These are phyloP conservation scores for Raphanus hybrid DNA, from an alignment of 441 rosid species.

Conservation along the genomic window DNA sequence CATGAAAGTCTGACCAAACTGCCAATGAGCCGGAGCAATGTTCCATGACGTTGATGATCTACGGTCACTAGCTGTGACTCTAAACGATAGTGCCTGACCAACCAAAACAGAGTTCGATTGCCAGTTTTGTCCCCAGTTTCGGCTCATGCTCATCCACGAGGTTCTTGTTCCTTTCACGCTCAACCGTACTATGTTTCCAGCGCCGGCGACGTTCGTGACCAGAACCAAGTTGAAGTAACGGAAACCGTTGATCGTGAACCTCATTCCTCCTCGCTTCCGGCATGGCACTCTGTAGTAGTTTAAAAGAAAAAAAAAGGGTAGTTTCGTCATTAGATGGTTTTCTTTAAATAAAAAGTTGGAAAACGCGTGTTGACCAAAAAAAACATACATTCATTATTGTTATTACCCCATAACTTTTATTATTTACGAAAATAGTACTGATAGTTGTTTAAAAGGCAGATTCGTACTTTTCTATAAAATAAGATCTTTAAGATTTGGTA, in stretches of 20 bases:
- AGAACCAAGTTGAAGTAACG: conserved; percentile 55
- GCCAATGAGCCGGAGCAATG: conserved; percentile 53
- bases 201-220: conserved; percentile 53
- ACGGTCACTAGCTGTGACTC: conserved; percentile 54
- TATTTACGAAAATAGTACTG: neutral
- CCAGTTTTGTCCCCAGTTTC: conserved; percentile 64
- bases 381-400: conserved; percentile 14
- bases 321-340: conserved; percentile 7
- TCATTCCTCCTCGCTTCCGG: conserved; percentile 55
- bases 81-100: conserved; percentile 54
- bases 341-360: neutral
- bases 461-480: no score
- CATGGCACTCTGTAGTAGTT: conserved; percentile 47
- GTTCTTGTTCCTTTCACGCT: conserved; percentile 51
- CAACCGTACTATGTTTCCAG: conserved; percentile 46
- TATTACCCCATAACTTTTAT: no score
- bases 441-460: neutral
- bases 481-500: no score
- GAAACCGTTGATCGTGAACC: conserved; percentile 54
- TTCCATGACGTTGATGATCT: conserved; percentile 56
- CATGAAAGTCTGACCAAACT: conserved; percentile 53
- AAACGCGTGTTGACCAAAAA: conserved; percentile 38
- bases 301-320: conserved; percentile 18
- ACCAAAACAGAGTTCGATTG: conserved; percentile 51
- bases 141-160: conserved; percentile 52